Percentiles rank a stretch among this genome's conserved stretches.
Evolutionary conservation across 768 basidiomycete species (phyloP).

Genomic region (Hypholoma fasciculare): DNA sequence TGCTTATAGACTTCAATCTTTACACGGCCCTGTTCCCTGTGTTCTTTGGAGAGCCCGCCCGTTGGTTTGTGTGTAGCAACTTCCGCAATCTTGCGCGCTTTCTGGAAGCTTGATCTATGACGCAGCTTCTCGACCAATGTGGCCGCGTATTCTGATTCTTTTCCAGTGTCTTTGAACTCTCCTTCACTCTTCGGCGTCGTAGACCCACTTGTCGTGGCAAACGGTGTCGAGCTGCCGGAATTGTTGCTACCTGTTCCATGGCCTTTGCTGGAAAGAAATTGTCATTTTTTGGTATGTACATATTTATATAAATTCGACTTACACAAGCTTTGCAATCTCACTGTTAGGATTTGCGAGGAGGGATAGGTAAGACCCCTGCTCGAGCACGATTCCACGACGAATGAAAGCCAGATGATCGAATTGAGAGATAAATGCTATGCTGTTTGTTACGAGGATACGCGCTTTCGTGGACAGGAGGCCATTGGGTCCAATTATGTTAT

Average conservation of each 20-base stretch:
- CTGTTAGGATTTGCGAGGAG: conserved; percentile 61
- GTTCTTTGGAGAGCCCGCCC: conserved; percentile 62
- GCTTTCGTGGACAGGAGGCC: conserved; percentile 84
- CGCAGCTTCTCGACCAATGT: conserved; percentile 54
- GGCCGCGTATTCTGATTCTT: conserved; percentile 23
- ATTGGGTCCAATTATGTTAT: conserved; percentile 83
- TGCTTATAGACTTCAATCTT: conserved; percentile 72
- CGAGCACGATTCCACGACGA: conserved; percentile 80
- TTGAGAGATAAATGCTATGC: conserved; percentile 77
- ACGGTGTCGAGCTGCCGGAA: conserved; percentile 57
- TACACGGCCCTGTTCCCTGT: conserved; percentile 79
- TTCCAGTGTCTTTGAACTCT: conserved; percentile 13
- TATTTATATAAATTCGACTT: conserved; percentile 23
- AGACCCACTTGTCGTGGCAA: conserved; percentile 35
- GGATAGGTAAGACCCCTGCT: conserved; percentile 64
- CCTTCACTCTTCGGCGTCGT: conserved; percentile 31
- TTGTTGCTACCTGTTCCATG: conserved; percentile 44
- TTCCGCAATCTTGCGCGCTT: conserved; percentile 48
- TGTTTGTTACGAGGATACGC: conserved; percentile 84
- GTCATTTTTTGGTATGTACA: not conserved
- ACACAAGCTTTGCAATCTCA: conserved; percentile 78
- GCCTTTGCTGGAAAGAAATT: conserved; percentile 30
- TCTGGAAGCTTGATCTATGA: conserved; percentile 57
- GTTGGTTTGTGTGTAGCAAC: conserved; percentile 39
- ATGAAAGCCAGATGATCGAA: conserved; percentile 78